These are phyloP conservation scores for Roridomyces roridus DNA, from an alignment of 768 basidiomycete species.

Conservation along the genomic window DNA sequence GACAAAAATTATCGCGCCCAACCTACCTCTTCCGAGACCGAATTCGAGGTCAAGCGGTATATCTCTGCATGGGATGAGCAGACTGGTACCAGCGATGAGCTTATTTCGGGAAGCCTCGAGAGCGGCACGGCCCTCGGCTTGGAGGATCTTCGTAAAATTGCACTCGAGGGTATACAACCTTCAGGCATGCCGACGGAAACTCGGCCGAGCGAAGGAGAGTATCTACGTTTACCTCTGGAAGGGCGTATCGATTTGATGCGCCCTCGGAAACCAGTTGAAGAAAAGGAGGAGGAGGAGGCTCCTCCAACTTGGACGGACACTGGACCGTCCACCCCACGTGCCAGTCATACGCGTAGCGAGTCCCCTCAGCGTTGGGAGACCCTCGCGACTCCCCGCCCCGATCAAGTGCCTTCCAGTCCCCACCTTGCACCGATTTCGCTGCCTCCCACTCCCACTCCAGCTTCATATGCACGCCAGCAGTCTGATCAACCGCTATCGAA, in stretches of 20 bases:
- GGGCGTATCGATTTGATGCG: constrained; percentile 90
- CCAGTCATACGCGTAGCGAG: constrained; percentile 33
- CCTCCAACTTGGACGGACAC: constrained; percentile 5
- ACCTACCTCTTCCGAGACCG: constrained; percentile 43
- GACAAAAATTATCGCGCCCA: constrained; percentile 84
- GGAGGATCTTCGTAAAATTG: constrained; percentile 67
- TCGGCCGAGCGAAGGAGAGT: constrained; percentile 66
- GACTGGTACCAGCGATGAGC: constrained; percentile 20
- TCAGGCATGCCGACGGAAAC: constrained; percentile 26
- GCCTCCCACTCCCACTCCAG: constrained; percentile 50
- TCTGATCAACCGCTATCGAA: constrained; percentile 9
- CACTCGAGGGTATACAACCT: constrained; percentile 60
- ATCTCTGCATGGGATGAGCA: constrained; percentile 77
- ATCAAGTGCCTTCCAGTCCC: constrained; percentile 71
- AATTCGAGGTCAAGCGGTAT: constrained; percentile 72
- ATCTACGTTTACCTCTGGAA: constrained; percentile 82
- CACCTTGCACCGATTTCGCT: constrained; percentile 54
- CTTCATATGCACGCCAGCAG: constrained; percentile 20
- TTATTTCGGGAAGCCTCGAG: constrained; percentile 28
- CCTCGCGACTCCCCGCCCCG: constrained; percentile 63
- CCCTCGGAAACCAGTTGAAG: constrained; percentile 40
- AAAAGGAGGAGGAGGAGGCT: constrained; percentile 23
- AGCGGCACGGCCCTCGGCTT: constrained; percentile 53
- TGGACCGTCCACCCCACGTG: constrained; percentile 36
- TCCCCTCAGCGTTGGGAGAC: constrained; percentile 52